Evolutionary conservation across 148 eudicot species (phyloP), one percentile per base, ranked within the genome.

Genomic region (Dysphania ambrosioides): DNA sequence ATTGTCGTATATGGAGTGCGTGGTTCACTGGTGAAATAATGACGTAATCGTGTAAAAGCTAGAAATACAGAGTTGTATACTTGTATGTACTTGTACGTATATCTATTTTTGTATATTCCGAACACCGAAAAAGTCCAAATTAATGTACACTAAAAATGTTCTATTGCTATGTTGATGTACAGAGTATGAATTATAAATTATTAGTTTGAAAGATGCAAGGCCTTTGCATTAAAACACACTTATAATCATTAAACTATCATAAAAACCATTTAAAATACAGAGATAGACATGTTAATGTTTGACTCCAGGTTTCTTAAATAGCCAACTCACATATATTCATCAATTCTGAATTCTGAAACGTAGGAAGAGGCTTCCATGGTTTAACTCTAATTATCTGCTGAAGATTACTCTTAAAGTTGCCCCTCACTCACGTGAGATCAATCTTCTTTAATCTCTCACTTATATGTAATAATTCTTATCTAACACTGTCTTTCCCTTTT

Each of bases 401-500:
- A 26, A 59, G 63, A 59, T 26, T 59, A 47, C 32, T 8, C 12
- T 21, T 26, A 59, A 59, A 29, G 34, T 32, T 27, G 32, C 29
- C 32, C 55, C 67, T 72, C 56, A 72, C 67, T 72, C 56, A 72
- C 55, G 66, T 72, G 75, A 40, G 71, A 68, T 44, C 53, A 44
- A 68, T 56, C 44, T 26, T 71, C 35, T 32, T 31, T 36, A 70
- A 5, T 32, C 11, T n/a, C 74, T 38, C 31, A 58, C 30, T 3
- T n/a, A 38, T 35, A 53, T 49, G 38, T n/a, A 19, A 55, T n/a
- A 36, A 53, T 32, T 6, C 8, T n/a, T 5, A 53, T 53, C 57
- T 44, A 11, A 16, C 51, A 44, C 21, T 44, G 15, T 44, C 15
- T 44, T 44, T 44, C 51, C 13, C 3, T 47, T 47, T 36, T 47